These are phyloP conservation scores for Pseudogymnoascus sp. DNA, from an alignment of 2,329 filamentous ascomycete species.

Conservation along the genomic window DNA sequence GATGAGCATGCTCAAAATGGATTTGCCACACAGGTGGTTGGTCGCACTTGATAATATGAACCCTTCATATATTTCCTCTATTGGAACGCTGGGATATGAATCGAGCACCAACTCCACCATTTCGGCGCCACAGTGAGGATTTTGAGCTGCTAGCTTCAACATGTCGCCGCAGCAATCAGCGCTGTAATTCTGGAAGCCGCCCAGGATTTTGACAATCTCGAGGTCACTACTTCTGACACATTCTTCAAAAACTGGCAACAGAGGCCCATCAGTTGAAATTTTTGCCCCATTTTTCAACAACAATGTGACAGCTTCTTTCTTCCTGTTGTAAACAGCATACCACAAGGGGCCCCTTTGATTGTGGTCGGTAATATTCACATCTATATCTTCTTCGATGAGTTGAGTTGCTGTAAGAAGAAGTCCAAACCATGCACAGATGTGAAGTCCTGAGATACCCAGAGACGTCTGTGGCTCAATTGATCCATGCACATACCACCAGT, in stretches of 20 bases:
- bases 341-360: not conserved
- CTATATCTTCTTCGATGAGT: not conserved
- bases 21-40: not conserved
- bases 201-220: not conserved
- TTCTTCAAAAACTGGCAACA: not conserved
- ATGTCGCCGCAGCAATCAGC: not conserved
- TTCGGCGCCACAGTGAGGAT: not conserved
- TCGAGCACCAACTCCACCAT: not conserved
- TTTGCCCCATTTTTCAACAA: not conserved
- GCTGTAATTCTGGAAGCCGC: not conserved
- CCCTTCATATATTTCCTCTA: not conserved
- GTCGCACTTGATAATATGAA: not conserved
- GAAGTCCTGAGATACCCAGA: not conserved
- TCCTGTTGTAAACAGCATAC: constrained; percentile 1
- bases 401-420: not conserved
- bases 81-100: not conserved
- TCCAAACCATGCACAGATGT: constrained; percentile 2
- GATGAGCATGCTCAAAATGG: not conserved
- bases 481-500: not conserved
- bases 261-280: not conserved
- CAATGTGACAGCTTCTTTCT: not conserved
- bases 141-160: not conserved
- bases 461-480: not conserved
- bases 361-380: not conserved
- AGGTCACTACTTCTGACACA: not conserved